phyloP scores from a whole-genome alignment of 2,329 filamentous ascomycete genomes.

The Daldinia eschscholtzii region DNA sequence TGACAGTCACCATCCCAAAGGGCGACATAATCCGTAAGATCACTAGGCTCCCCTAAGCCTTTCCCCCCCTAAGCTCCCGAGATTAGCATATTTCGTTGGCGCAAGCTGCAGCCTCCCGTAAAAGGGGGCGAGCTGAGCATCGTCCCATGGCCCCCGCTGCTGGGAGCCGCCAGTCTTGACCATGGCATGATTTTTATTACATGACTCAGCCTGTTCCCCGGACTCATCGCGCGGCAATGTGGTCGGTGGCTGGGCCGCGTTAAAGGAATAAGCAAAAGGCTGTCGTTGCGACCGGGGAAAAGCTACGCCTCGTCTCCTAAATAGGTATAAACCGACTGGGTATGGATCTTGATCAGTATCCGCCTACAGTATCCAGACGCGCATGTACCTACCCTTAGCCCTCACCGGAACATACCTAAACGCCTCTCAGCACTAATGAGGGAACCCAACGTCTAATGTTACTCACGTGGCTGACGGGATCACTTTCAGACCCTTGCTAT shows the following conservation, averaged over 20 bases:
- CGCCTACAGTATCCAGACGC: constrained; percentile 31
- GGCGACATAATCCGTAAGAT: constrained; percentile 28
- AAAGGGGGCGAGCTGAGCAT: constrained; percentile 28
- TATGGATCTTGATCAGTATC: constrained; percentile 32
- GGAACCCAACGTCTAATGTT: constrained; percentile 36
- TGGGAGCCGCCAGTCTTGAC: constrained; percentile 17
- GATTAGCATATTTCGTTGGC: constrained; percentile 34
- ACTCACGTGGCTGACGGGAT: constrained; percentile 43
- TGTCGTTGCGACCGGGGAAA: constrained; percentile 19
- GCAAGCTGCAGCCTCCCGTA: constrained; percentile 39
- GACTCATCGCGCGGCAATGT: constrained; percentile 24
- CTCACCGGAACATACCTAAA: constrained; percentile 29
- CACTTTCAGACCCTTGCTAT: constrained; percentile 19
- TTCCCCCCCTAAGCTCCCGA: constrained; percentile 33
- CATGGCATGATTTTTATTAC: constrained; percentile 16
- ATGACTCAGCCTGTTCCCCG: constrained; percentile 27
- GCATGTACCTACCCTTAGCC: constrained; percentile 19
- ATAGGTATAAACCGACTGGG: constrained; percentile 14
- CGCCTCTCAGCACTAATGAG: constrained; percentile 19
- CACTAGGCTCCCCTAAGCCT: background rate
- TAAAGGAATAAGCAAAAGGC: constrained; percentile 28
- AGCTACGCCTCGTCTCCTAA: constrained; percentile 26
- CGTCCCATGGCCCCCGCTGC: constrained; percentile 15
- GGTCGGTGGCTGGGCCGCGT: constrained; percentile 21
- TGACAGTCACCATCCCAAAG: constrained; percentile 34